phyloP scores from a whole-genome alignment of 352 stramenopile genomes.

The Pythium rhizo-oryzae region DNA sequence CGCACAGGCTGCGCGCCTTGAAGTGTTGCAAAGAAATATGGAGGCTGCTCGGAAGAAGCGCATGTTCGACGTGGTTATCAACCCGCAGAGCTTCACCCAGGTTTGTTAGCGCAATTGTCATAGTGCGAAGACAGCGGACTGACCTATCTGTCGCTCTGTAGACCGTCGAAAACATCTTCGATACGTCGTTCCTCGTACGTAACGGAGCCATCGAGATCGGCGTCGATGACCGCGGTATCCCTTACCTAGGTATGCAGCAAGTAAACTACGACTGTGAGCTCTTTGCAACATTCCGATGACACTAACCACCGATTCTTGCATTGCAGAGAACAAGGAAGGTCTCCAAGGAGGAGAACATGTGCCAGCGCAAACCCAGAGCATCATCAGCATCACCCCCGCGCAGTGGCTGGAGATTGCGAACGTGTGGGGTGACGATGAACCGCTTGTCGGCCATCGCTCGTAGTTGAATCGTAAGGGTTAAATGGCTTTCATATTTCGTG shows the following conservation, averaged over 20 bases:
- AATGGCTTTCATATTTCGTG: not conserved
- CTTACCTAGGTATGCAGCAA: slow-evolving; percentile 55
- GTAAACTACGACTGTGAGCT: not conserved
- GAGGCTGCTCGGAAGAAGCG: slow-evolving; percentile 37
- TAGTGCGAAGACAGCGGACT: not conserved
- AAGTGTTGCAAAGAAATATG: slow-evolving; percentile 71
- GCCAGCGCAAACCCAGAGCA: slow-evolving; percentile 67
- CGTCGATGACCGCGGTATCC: slow-evolving; percentile 56
- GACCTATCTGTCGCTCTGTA: slow-evolving; percentile 19
- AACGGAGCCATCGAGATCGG: slow-evolving; percentile 71
- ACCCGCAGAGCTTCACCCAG: slow-evolving; percentile 79
- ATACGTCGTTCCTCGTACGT: slow-evolving; percentile 82
- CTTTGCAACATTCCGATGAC: not conserved
- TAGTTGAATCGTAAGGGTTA: slow-evolving; percentile 10
- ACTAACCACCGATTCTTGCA: not conserved
- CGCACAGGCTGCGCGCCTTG: slow-evolving; percentile 68
- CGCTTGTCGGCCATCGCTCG: slow-evolving; percentile 65
- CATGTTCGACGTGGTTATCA: slow-evolving; percentile 76
- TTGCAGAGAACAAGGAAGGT: slow-evolving; percentile 67
- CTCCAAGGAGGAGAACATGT: slow-evolving; percentile 42
- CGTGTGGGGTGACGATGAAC: slow-evolving; percentile 47
- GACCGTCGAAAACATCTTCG: slow-evolving; percentile 86
- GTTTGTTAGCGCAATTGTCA: slow-evolving; percentile 19
- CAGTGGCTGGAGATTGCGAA: slow-evolving; percentile 66
- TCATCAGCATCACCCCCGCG: slow-evolving; percentile 79